Evolutionary conservation across 2,329 filamentous ascomycete species (phyloP).

Genomic region (Pseudogymnoascus sp.): DNA sequence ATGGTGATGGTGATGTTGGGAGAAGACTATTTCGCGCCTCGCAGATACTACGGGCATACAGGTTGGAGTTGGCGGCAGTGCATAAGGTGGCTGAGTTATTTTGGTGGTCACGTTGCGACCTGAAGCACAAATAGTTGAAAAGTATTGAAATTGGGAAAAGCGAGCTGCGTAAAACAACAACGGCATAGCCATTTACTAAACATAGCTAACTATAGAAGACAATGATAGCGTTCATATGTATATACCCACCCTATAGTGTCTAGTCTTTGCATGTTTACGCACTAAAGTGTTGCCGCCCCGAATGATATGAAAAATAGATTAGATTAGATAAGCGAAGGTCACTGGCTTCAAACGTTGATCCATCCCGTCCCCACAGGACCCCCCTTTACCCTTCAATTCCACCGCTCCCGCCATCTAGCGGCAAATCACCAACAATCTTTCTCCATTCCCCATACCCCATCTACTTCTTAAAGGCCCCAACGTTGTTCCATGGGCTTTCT

Average conservation of each 20-base stretch:
- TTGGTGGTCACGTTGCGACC: background rate
- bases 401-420: background rate
- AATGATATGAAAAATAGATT: background rate
- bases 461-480: background rate
- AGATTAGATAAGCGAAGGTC: background rate
- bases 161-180: no score
- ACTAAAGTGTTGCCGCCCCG: background rate
- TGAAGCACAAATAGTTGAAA: background rate
- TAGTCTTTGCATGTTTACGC: no score
- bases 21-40: background rate
- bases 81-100: background rate
- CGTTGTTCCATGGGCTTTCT: background rate
- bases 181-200: background rate
- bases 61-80: background rate
- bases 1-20: background rate
- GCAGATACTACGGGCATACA: background rate
- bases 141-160: no score
- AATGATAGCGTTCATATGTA: no score
- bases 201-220: background rate
- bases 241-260: no score
- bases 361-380: background rate
- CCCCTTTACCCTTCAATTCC: background rate
- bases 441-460: background rate
- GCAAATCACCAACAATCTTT: background rate
- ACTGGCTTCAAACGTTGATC: background rate